Base-by-base conservation (phyloP, 208 protist species). In the Acanthamoeba triangularis region DNA sequence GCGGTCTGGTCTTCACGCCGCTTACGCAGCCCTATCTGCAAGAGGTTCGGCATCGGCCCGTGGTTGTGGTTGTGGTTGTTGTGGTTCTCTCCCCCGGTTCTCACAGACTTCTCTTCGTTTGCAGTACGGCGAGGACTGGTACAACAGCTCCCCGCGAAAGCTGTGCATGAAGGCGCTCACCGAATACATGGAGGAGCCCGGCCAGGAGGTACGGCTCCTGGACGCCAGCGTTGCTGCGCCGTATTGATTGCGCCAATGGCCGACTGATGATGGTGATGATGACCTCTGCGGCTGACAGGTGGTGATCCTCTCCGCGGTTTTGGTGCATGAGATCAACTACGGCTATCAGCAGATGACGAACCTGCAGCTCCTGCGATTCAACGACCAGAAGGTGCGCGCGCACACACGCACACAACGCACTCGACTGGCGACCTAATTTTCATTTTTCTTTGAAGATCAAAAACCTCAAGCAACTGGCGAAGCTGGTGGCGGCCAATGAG, bases 281-380 rank as follows among this genome's bases (percentile, higher is more conserved):
- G 23, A 23, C 23, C 59, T 65, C 16, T n/a, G 59, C 3, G 6
- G 35, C 23, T 37, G 18, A 37, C 94, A 97, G 74, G 90, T 97
- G 30, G 96, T 97, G 11, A 91, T 97, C 56, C 59, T 97, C 13
- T 74, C 84, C 14, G 35, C 59, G 44, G 92, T 97, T 14, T 37
- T 97, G 37, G 93, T 95, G 65, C 95, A 97, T 72, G 59, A 95
- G 33, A 95, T 97, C 80, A 97, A 97, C 95, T 54, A 96, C 93
- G 96, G 96, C 54, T 97, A 97, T 49, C 41, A 96, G 44, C 37
- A 78, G 30, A 90, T 93, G 41, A 84, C 65, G 13, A 72, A 76
- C 56, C 33, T 94, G 33, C 91, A 94, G 67, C 91, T 96, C 1
- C 95, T 94, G 25, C 52, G 95, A 44, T 95, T 97, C 59, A 95